Evolutionary conservation across 352 stramenopile species (phyloP).

Genomic region (Phytophthora macrochlamydospora): DNA sequence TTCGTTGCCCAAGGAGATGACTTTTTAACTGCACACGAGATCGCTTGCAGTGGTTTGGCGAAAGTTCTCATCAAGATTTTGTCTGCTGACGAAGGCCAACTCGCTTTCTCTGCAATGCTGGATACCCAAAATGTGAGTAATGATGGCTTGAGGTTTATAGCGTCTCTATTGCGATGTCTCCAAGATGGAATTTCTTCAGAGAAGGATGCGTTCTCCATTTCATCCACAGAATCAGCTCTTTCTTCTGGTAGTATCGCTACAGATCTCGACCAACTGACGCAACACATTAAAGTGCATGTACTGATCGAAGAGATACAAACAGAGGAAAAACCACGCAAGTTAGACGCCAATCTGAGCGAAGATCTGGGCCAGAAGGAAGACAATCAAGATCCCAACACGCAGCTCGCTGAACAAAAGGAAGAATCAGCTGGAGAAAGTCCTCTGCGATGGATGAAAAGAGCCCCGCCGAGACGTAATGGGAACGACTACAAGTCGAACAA

Average conservation of each 20-base stretch:
- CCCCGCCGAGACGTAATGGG: slow-evolving; percentile 19
- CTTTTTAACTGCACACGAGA: slow-evolving; percentile 63
- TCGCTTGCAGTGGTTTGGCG: slow-evolving; percentile 63
- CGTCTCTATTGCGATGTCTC: slow-evolving; percentile 44
- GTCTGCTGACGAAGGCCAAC: slow-evolving; percentile 27
- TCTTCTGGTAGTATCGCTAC: slow-evolving; percentile 40
- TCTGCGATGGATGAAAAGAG: slow-evolving; percentile 35
- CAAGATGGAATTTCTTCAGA: slow-evolving; percentile 70
- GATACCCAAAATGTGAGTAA: slow-evolving; percentile 7
- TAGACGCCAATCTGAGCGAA: too few relatives aligned
- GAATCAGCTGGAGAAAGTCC: slow-evolving; percentile 9
- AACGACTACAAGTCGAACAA: slow-evolving; percentile 43
- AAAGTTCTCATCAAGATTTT: slow-evolving; percentile 43
- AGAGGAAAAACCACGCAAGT: background rate
- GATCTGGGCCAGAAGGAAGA: slow-evolving; percentile 8
- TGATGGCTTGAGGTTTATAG: slow-evolving; percentile 28
- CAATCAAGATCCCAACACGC: slow-evolving; percentile 23
- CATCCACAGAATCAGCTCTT: slow-evolving; percentile 16
- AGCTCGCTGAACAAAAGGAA: slow-evolving; percentile 20
- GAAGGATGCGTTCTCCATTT: slow-evolving; percentile 57
- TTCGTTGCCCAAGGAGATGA: slow-evolving; percentile 32
- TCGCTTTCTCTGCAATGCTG: slow-evolving; percentile 46
- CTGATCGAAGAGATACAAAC: slow-evolving; percentile 54
- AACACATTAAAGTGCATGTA: slow-evolving; percentile 80
- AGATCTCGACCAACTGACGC: slow-evolving; percentile 67